These are phyloP conservation scores for Trypanosoma lewisi DNA, from an alignment of 208 protist genomes.

Conservation along the genomic window DNA sequence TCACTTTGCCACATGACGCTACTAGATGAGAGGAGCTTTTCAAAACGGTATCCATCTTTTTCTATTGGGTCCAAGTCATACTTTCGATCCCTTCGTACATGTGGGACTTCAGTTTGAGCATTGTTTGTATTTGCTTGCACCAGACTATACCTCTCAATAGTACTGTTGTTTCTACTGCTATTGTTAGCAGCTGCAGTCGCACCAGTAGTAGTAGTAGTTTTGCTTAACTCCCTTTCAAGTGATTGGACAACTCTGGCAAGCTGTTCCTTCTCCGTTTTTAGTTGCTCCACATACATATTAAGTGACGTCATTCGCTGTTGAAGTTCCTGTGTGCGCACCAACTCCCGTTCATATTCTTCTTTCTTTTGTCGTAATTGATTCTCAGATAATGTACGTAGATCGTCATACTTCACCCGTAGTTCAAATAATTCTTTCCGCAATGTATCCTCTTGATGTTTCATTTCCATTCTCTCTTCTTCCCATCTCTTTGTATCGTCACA, in stretches of 20 bases:
- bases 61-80: not conserved
- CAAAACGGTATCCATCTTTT: slow-evolving; percentile 12
- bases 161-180: too few species aligned
- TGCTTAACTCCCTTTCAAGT: slow-evolving; percentile 8
- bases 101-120: not conserved
- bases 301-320: slow-evolving; percentile 6
- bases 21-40: slow-evolving; percentile 8
- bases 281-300: slow-evolving; percentile 1
- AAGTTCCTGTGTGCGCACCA: not conserved
- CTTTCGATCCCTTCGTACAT: not conserved
- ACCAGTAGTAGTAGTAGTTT: not conserved
- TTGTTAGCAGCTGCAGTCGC: too few species aligned
- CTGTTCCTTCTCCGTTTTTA: slow-evolving; percentile 5
- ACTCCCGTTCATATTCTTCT: not conserved
- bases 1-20: not conserved
- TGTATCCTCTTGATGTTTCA: slow-evolving; percentile 2
- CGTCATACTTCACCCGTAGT: slow-evolving; percentile 1
- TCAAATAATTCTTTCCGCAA: slow-evolving; percentile 3
- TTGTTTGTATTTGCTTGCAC: too few species aligned
- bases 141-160: too few species aligned
- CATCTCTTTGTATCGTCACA: not conserved
- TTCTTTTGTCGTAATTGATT: not conserved
- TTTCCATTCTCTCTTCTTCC: slow-evolving; percentile 7
- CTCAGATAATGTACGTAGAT: not conserved
- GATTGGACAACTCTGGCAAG: not conserved